Evolutionary conservation across 805 yeast species (phyloP), one percentile per base, ranked within the genome.

Genomic region (Wickerhamiella vanderwaltii): DNA sequence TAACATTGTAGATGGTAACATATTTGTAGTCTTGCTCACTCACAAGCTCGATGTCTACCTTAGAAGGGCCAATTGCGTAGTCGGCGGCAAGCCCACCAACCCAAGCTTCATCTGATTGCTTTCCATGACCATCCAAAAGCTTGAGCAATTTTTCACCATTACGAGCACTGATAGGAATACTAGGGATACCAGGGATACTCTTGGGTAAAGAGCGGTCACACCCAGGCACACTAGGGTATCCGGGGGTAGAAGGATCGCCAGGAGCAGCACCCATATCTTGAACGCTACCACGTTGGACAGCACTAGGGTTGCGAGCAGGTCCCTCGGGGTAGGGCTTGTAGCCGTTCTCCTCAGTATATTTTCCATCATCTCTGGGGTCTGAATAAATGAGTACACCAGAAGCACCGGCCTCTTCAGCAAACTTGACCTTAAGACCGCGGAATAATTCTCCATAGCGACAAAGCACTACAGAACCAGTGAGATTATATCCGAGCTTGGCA

Each of bases 201-300:
- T 58, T 51, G 3, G 82, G 81, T 5, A 55, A 55, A 42, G 79
- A 63, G 41, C 32, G 39, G 16, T 67, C 60, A 30, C 67, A 68
- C 15, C 64, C 69, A 5, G 71, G 70, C 39, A 67, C 71, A 26
- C 76, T 70, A 6, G 80, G 72, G 30, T 7, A 30, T 3, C 80
- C 83, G 1, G 86, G 86, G 1, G 86, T 75, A 0, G 86, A 71
- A 17, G 91, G 91, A 54, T 80, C 91, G 26, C 91, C 91, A 1
- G 87, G 86, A 3, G 67, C 63, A 38, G 57, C 58, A 6, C 79
- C 68, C 29, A 79, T 59, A 52, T 71, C 80, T 56, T 72, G 74
- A 3, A 77, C 81, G 30, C 83, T 75, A 1, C 91, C 91, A 50
- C 91, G 67, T 62, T 81, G 87, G 25, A 82, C 77, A 9, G 80